Evolutionary conservation across 179 eudicot genomes (phyloP), one percentile per base, ranked within the genome.

Genomic region (Silene vulgaris): DNA sequence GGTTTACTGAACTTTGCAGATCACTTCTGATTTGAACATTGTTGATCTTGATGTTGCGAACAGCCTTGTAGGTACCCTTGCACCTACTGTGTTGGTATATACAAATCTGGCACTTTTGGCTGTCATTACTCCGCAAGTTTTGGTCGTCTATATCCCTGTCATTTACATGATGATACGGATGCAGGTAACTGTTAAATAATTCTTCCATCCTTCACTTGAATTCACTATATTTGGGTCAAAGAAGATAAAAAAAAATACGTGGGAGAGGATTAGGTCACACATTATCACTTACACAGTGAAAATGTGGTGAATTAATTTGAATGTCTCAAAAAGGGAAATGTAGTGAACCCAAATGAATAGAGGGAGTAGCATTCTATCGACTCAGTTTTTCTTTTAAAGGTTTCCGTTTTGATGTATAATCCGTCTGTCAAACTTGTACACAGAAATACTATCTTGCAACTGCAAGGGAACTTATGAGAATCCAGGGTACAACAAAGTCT

Each of bases 401-500:
- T 56, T 62, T 29, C 52, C 14, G 6, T 5, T 30, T 29, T 35
- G 37, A 20, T 45, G 17, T 45, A 50, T 75, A 20, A 76, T 60
- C 12, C 2, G n/a, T 37, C 20, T 60, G 45, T 40, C 11, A 61
- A 26, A 28, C 45, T 35, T 56, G 28, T 77, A 9, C 3, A 69
- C 83, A 91, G 97, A 85, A 81, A 68, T 89, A 91, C 83, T 90
- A 91, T 75, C 86, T 83, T 65, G 78, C 87, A 8, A 83, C 92
- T 40, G 94, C 92, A 0, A 90, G 87, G 78, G 90, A 85, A 80
- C 72, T 91, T 82, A 87, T 91, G 92, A 83, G 97, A 80, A 80
- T 89, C 79, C 89, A 91, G 75, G 97, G 97, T 29, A 89, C 97
- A 50, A 91, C 94, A 70, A 91, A 89, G 78, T 89, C 97, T 48